These are phyloP conservation scores for Salvia hispanica DNA, from an alignment of 257 asterid genomes.

Conservation along the genomic window DNA sequence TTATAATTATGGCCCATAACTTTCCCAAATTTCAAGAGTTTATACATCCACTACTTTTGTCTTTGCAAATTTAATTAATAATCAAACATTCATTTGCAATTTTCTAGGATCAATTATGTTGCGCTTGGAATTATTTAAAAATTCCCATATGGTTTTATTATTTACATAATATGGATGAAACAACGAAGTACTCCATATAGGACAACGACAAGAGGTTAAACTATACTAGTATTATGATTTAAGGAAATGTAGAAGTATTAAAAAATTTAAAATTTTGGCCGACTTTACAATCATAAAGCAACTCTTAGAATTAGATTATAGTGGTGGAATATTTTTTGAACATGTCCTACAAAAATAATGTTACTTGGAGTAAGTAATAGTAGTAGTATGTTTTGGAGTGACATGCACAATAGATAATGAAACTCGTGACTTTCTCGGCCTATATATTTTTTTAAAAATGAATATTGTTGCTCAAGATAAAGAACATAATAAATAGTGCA, in stretches of 20 bases:
- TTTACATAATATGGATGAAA: background rate
- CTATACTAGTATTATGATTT: background rate
- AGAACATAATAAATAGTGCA: background rate
- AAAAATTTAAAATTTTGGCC: background rate
- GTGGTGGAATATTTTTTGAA: background rate
- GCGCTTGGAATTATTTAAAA: background rate
- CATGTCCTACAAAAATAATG: background rate
- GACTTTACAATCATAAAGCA: background rate
- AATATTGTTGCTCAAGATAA: no score
- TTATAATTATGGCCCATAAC: slow-evolving; percentile 23
- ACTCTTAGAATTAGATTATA: background rate
- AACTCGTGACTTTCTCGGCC: no score
- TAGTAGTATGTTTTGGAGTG: no score
- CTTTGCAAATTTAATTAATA: background rate
- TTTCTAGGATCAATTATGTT: background rate
- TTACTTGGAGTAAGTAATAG: background rate
- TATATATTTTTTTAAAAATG: no score
- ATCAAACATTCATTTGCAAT: background rate
- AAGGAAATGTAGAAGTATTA: background rate
- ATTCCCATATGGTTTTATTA: background rate
- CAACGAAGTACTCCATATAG: background rate
- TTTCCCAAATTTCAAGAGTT: slow-evolving; percentile 31
- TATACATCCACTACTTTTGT: slow-evolving; percentile 20
- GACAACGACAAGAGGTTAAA: background rate
- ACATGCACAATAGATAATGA: no score